Base-by-base conservation (phyloP, 1,139 yeast genomes). In the Protomyces macrosporus region DNA sequence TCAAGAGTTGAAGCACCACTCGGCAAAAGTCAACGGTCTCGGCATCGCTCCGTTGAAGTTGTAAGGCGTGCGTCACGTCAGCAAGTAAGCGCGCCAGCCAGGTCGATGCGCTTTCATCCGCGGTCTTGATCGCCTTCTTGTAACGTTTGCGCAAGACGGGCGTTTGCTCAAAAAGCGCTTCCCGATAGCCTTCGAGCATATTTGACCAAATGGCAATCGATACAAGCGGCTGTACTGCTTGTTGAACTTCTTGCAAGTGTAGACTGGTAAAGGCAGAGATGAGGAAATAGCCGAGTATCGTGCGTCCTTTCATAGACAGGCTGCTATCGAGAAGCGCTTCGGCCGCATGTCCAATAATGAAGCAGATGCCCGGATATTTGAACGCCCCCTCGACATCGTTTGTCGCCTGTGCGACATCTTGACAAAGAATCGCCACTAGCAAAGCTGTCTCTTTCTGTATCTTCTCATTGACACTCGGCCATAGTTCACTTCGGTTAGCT, bases 111-210 rank as follows among this genome's bases (percentile, higher is more conserved):
- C 10, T 6, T 2, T 51, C 45, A 12, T 40, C 45, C 33, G 37
- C 34, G 3, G 39, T 3, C 1, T 39, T 36, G 30, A 52, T 12
- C 3, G 51, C 56, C 7, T 39, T 16, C 34, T 16, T 52, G 45
- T 40, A 58, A 10, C 62, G 51, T 40, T 52, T 52, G n/a, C 40
- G 42, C 30, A 58, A 52, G n/a, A 51, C 45, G 9, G 62, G 62
- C 23, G 52, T 52, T 9, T 14, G 45, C 30, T 16, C 45, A 35
- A 58, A 52, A 14, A 58, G 52, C 42, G 32, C 52, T 14, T 58
- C 52, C 10, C 62, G 51, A 12, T 33, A 52, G 14, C 52, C 6
- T 9, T 45, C 51, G 2, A 52, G 39, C 10, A 58, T 5, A 32
- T 52, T 36, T 6, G 34, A 48, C 62, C 62, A 58, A 12, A 34